Evolutionary conservation across 1,284 basidiomycete species (phyloP).

Genomic region (Ceratobasidium sp.): DNA sequence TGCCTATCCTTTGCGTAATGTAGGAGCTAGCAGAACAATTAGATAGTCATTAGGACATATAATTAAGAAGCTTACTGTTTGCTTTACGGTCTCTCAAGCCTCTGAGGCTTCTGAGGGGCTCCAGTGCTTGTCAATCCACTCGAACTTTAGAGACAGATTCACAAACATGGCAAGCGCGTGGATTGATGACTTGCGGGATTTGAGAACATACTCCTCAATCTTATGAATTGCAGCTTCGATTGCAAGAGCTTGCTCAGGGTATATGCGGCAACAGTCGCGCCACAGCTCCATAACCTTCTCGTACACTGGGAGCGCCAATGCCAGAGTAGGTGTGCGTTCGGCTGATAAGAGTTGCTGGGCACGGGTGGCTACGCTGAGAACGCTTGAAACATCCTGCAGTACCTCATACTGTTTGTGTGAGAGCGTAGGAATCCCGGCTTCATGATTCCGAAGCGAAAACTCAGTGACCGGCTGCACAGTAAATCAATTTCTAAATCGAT

Average conservation of each 20-base stretch:
- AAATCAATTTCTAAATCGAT: neutral
- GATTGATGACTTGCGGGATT: neutral
- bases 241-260: neutral
- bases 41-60: neutral
- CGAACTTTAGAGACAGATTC: slow-evolving; percentile 4
- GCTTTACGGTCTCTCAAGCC: neutral
- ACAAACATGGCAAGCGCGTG: slow-evolving; percentile 12
- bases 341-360: slow-evolving; percentile 36
- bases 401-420: slow-evolving; percentile 21
- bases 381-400: slow-evolving; percentile 16
- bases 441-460: neutral
- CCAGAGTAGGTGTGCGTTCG: slow-evolving; percentile 37
- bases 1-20: neutral
- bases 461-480: neutral
- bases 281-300: slow-evolving; percentile 11
- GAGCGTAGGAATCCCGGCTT: slow-evolving; percentile 5
- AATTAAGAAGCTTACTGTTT: neutral
- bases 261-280: neutral
- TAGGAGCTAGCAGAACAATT: neutral
- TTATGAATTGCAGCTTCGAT: neutral
- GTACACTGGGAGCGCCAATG: slow-evolving; percentile 36
- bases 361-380: slow-evolving; percentile 3
- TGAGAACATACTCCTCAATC: slow-evolving; percentile 3
- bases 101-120: neutral
- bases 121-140: slow-evolving; percentile 15